Percentiles rank a stretch among this genome's conserved stretches.
phyloP scores from a whole-genome alignment of 768 basidiomycete genomes.

The Fomitopsis pulvina region DNA sequence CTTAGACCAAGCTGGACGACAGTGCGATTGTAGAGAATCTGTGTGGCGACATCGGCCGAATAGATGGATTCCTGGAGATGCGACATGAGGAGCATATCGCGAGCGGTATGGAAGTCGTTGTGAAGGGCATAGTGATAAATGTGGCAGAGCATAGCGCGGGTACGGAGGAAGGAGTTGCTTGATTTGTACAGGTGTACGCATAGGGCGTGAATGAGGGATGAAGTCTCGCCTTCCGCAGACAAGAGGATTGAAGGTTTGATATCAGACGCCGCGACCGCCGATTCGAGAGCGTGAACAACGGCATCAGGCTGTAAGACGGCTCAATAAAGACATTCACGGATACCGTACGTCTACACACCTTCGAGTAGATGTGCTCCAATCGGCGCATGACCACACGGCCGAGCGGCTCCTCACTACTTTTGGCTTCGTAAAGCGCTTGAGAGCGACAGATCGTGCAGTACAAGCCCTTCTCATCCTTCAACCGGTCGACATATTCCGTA shows the following conservation, averaged over 20 bases:
- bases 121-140: conserved; percentile 96
- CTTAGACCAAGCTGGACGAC: conserved; percentile 96
- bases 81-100: conserved; percentile 98
- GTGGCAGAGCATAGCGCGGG: conserved; percentile 95
- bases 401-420: conserved; percentile 68
- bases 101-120: conserved; percentile 93
- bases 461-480: conserved; percentile 92
- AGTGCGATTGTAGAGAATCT: conserved; percentile 96
- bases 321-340: background rate
- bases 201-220: conserved; percentile 78
- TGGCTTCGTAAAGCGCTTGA: conserved; percentile 86
- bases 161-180: conserved; percentile 86
- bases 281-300: conserved; percentile 86
- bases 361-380: conserved; percentile 96
- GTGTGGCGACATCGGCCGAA: conserved; percentile 93
- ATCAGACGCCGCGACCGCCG: conserved; percentile 49
- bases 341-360: conserved; percentile 44
- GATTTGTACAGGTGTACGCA: conserved; percentile 92
- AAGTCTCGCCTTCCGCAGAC: conserved; percentile 46
- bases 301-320: conserved; percentile 68
- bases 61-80: conserved; percentile 96
- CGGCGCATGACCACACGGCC: conserved; percentile 91
- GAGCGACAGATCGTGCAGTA: conserved; percentile 92
- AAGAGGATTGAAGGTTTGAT: conserved; percentile 61
- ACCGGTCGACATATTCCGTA: conserved; percentile 95